Percentiles rank a stretch among this genome's conserved stretches.
phyloP scores from a whole-genome alignment of 768 basidiomycete genomes.

The Phanerodontia chrysosporium region DNA sequence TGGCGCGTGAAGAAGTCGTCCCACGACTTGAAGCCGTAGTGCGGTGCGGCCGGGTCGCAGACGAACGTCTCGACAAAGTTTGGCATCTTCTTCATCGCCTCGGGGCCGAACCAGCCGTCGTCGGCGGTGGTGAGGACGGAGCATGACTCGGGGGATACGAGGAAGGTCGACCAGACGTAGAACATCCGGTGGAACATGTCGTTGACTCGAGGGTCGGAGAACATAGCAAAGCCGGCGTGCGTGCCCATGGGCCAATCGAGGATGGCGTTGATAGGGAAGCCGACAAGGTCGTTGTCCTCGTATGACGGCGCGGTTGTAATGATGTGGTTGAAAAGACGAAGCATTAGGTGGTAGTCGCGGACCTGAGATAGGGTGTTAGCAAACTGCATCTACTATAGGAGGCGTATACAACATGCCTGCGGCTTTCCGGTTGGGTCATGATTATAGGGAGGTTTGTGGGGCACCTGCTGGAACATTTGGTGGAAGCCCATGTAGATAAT shows the following conservation, averaged over 20 bases:
- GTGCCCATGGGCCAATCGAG: conserved; percentile 43
- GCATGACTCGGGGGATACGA: conserved; percentile 39
- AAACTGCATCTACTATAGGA: background rate
- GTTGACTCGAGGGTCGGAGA: conserved; percentile 44
- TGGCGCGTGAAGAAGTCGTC: conserved; percentile 53
- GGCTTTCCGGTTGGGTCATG: conserved; percentile 7
- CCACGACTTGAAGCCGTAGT: conserved; percentile 46
- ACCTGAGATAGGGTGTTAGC: conserved; percentile 24
- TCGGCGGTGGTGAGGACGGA: conserved; percentile 34
- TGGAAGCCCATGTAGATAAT: conserved; percentile 30
- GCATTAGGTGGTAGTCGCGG: conserved; percentile 37
- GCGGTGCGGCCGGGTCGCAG: conserved; percentile 33
- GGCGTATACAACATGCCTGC: background rate
- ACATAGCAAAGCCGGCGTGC: conserved; percentile 26
- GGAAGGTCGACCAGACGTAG: conserved; percentile 44
- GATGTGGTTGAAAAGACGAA: conserved; percentile 38
- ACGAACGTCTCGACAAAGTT: conserved; percentile 29
- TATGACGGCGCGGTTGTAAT: conserved; percentile 38
- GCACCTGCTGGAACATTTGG: conserved; percentile 32
- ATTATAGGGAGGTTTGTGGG: conserved; percentile 11
- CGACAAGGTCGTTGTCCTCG: conserved; percentile 36
- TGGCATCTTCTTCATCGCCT: conserved; percentile 24
- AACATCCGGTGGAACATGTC: conserved; percentile 43
- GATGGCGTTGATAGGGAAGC: conserved; percentile 44
- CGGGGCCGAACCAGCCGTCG: conserved; percentile 45